Evolutionary conservation across 352 stramenopile species (phyloP).

Genomic region (Aphanomyces euteiches): DNA sequence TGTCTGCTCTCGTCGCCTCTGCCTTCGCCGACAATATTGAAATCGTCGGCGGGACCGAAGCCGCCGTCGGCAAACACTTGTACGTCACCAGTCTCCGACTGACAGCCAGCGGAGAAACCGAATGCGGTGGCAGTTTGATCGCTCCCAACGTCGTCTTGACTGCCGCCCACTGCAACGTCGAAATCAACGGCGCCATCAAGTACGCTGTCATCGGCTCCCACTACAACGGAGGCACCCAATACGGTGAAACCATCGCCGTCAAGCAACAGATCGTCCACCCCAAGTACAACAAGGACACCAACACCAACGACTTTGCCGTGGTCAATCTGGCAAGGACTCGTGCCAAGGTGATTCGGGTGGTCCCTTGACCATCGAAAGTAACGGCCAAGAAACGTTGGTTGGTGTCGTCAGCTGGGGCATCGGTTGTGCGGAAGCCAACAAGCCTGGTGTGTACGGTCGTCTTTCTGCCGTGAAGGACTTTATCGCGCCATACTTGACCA

Average conservation of each 20-base stretch:
- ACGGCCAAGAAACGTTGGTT: conserved; percentile 29
- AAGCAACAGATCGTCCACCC: conserved; percentile 46
- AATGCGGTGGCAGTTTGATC: conserved; percentile 40
- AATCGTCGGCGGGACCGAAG: conserved; percentile 3
- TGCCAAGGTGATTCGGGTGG: conserved; percentile 22
- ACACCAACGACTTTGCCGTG: conserved; percentile 53
- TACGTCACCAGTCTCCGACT: conserved; percentile 35
- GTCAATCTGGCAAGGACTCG: conserved; percentile 29
- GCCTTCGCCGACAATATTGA: background rate
- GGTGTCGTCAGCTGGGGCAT: conserved; percentile 30
- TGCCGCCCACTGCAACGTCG: background rate
- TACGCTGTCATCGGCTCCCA: conserved; percentile 55
- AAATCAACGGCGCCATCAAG: background rate
- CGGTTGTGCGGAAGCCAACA: conserved; percentile 13
- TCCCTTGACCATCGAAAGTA: background rate
- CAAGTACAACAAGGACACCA: conserved; percentile 40
- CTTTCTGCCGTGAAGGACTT: background rate
- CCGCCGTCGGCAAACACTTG: conserved; percentile 15
- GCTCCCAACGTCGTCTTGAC: conserved; percentile 2
- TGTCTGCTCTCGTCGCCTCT: background rate
- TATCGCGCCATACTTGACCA: conserved; percentile 11
- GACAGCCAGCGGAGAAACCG: conserved; percentile 18
- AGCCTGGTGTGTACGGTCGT: conserved; percentile 21
- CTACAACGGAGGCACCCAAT: conserved; percentile 40
- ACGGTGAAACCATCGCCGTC: conserved; percentile 53